Evolutionary conservation across 2,329 filamentous ascomycete genomes (phyloP), one percentile per base, ranked within the genome.

Genomic region (Herpotrichia juniperi): DNA sequence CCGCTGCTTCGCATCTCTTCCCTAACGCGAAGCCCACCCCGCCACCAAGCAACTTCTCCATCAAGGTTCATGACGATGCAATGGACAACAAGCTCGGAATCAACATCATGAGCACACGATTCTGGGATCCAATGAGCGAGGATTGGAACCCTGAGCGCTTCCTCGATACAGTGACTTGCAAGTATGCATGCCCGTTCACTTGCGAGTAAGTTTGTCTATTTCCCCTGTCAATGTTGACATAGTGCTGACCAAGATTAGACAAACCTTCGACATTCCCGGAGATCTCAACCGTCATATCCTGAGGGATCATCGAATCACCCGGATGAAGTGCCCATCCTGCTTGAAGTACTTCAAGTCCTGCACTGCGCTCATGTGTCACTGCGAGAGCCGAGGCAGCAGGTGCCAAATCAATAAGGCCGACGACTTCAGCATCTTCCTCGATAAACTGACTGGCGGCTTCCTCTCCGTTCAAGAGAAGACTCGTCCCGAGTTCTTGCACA

Each of bases 181-280:
- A 72, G 43, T 88, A 78, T 71, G 74, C 69, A 48, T 88, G 86
- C 48, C 85, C 85, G 0, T 78, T 81, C 49, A 59, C 66, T 2
- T 88, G 86, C 78, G 70, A 73, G 78, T 83, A 74, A 74, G 67
- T 62, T 5, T 7, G n/a, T 22, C n/a, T 12, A 17, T 3, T 39
- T 9, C 8, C n/a, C 17, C 34, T 21, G 6, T 7, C 3, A 24
- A 30, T 39, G 25, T 17, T 28, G 17, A 30, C 14, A 31, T n/a
- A 21, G 11, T 17, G 12, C 28, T 45, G 37, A 43, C 54, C 54
- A 48, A 58, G 2, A 12, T 9, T 17, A 71, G 63, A 28, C 66
- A 70, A 28, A 62, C 26, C 2, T 74, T 71, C 46, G 48, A 51
- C 1, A 63, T 53, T 12, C 54, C 52, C 22, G 31, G 19, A 42